Evolutionary conservation across 768 basidiomycete species (phyloP).

Genomic region (Collybia nuda): DNA sequence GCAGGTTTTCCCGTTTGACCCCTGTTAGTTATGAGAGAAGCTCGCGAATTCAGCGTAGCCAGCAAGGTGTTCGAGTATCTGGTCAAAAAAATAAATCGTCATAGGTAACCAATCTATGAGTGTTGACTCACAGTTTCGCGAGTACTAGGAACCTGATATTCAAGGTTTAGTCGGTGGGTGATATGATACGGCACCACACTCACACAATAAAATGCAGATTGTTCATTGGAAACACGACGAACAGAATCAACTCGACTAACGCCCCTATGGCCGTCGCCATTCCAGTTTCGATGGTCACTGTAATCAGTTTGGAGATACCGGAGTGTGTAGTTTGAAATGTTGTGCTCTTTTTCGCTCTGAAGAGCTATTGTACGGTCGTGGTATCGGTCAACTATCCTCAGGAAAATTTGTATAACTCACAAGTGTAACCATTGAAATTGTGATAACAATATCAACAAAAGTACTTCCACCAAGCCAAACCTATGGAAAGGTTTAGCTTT

Average conservation of each 20-base stretch:
- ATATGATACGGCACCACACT: neutral
- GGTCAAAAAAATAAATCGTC: neutral
- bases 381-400: neutral
- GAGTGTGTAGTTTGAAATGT: constrained; percentile 3
- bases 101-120: neutral
- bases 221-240: constrained; percentile 13
- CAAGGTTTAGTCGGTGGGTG: neutral
- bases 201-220: constrained; percentile 18
- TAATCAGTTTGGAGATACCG: constrained; percentile 12
- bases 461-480: constrained; percentile 24
- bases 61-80: constrained; percentile 12
- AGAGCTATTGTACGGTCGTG: neutral
- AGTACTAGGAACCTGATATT: constrained; percentile 3
- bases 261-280: constrained; percentile 18
- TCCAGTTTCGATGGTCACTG: constrained; percentile 20
- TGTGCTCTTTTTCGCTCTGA: constrained; percentile 4
- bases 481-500: neutral
- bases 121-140: constrained; percentile 7
- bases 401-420: constrained; percentile 9
- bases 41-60: constrained; percentile 5
- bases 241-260: constrained; percentile 16
- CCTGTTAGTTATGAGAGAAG: neutral
- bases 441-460: constrained; percentile 22
- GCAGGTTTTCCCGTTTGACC: too few species aligned
- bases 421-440: constrained; percentile 17